Conservation (phyloP, 129 eudicot species). For the Heracleum sosnowskyi region DNA sequence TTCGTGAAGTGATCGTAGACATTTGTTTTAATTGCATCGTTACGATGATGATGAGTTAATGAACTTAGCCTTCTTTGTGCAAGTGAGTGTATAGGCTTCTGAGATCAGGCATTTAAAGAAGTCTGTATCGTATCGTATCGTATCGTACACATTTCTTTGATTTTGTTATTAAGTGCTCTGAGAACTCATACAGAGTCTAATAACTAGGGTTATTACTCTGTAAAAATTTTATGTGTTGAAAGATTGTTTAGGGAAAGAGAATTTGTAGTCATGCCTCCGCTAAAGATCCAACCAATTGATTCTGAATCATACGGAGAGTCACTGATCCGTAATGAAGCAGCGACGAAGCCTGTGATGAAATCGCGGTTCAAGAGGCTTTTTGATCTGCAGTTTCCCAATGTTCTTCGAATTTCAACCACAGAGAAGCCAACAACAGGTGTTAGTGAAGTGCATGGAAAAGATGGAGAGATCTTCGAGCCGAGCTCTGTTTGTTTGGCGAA, state of each 20-base stretch:
- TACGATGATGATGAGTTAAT: constrained; percentile 8
- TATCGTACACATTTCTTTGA: background rate
- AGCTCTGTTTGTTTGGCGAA: constrained; percentile 81
- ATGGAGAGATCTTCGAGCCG: constrained; percentile 56
- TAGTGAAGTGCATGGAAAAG: constrained; percentile 12
- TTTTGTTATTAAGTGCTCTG: constrained; percentile 9
- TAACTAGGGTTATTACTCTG: background rate
- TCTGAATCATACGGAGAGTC: constrained; percentile 26
- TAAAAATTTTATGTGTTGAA: background rate
- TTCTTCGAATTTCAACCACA: constrained; percentile 35
- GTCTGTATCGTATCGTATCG: background rate
- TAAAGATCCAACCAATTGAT: constrained; percentile 82
- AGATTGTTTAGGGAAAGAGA: background rate
- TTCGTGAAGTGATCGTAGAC: background rate
- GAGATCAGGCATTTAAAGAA: constrained; percentile 6
- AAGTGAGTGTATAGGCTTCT: background rate
- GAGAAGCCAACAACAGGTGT: constrained; percentile 25
- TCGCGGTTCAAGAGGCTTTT: constrained; percentile 73
- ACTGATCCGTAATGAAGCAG: constrained; percentile 26
- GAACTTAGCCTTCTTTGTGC: background rate
- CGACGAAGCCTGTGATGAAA: constrained; percentile 47
- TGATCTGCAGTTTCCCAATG: constrained; percentile 66
- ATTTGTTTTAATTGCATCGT: too few species aligned
- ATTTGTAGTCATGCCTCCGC: constrained; percentile 52
- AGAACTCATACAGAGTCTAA: background rate